Base-by-base conservation (phyloP, 805 yeast genomes). In the Yamadazyma phyllophila region DNA sequence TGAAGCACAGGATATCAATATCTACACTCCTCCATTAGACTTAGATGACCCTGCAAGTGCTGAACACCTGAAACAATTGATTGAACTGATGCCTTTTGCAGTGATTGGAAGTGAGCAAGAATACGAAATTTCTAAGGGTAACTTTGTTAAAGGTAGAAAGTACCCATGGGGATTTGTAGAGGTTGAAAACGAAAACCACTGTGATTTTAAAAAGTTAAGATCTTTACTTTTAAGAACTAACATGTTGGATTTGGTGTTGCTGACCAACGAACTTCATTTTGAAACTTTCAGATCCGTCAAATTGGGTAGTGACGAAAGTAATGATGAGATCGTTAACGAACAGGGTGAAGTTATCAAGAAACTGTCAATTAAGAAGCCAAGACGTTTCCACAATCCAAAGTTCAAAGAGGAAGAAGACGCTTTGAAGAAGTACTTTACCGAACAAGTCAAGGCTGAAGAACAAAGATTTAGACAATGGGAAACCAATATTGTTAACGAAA, bases 391-490 rank as follows among this genome's bases (percentile, higher is more conserved):
- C 59, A 91, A 94, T 66, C 98, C 98, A 41, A 86, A 88, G 69
- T 94, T 87, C 74, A 85, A 90, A 67, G 97, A 94, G 68, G 98
- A 92, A 66, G 99, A 94, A 69, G 94, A 88, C 65, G 85, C 91
- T 29, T 77, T 94, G 62, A 89, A 94, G 78, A 85, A 87, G 70
- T 87, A 87, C 66, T 94, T 94, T 71, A 92, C 98, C 8, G 97
- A 91, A 67, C 97, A 94, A 73, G 76, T 94, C 49, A 91, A 92
- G 72, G 87, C 87, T 39, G 99, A 94, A 72, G 99, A 94, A 62
- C 95, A 89, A 60, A 81, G 99, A 63, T 94, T 94, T 69, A 88
- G 95, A 75, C 96, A 92, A 74, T 94, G 99, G 99, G 97, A 91
- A 72, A 88, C 90, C 58, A 92, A 94, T 63, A 88, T 94, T 57